phyloP scores from a whole-genome alignment of 2,329 filamentous ascomycete genomes.

The Paradendryphiella salina region DNA sequence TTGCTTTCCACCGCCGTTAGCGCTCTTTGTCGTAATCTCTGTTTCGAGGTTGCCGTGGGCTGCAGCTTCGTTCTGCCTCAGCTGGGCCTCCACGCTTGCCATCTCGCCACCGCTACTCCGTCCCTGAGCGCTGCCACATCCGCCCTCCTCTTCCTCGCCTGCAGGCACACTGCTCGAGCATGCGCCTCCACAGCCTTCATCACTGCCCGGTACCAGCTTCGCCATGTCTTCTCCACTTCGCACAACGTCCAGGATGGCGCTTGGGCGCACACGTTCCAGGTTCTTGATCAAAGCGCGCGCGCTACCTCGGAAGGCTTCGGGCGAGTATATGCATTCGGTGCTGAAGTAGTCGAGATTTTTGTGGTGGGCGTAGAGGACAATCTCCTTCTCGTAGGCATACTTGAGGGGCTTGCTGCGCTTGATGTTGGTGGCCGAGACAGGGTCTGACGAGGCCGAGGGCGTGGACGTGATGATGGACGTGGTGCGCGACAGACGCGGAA shows the following conservation, averaged over 20 bases:
- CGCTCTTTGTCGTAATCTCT: slow-evolving; percentile 58
- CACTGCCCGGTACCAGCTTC: slow-evolving; percentile 68
- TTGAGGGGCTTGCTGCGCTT: slow-evolving; percentile 96
- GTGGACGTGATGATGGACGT: slow-evolving; percentile 80
- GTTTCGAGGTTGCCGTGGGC: slow-evolving; percentile 62
- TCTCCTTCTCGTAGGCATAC: slow-evolving; percentile 98
- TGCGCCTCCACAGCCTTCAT: slow-evolving; percentile 41
- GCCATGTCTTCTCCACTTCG: slow-evolving; percentile 96
- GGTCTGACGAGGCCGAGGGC: slow-evolving; percentile 58
- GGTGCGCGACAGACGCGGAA: slow-evolving; percentile 82
- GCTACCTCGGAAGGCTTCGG: slow-evolving; percentile 92
- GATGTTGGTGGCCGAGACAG: slow-evolving; percentile 69
- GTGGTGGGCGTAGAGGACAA: slow-evolving; percentile 95
- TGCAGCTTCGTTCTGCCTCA: slow-evolving; percentile 67
- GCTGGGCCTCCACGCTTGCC: slow-evolving; percentile 75
- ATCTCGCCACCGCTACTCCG: slow-evolving; percentile 73
- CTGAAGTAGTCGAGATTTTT: slow-evolving; percentile 97
- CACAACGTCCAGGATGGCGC: slow-evolving; percentile 92
- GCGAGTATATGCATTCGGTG: slow-evolving; percentile 97
- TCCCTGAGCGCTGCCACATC: slow-evolving; percentile 74
- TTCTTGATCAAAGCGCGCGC: slow-evolving; percentile 93
- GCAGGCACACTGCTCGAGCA: slow-evolving; percentile 41
- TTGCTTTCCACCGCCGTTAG: slow-evolving; percentile 48
- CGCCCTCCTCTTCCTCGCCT: slow-evolving; percentile 65
- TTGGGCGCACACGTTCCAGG: slow-evolving; percentile 87